Percentiles rank a stretch among this genome's conserved stretches.
Conservation (phyloP, 1,284 basidiomycete genomes). For the Cryptococcus wingfieldii region DNA sequence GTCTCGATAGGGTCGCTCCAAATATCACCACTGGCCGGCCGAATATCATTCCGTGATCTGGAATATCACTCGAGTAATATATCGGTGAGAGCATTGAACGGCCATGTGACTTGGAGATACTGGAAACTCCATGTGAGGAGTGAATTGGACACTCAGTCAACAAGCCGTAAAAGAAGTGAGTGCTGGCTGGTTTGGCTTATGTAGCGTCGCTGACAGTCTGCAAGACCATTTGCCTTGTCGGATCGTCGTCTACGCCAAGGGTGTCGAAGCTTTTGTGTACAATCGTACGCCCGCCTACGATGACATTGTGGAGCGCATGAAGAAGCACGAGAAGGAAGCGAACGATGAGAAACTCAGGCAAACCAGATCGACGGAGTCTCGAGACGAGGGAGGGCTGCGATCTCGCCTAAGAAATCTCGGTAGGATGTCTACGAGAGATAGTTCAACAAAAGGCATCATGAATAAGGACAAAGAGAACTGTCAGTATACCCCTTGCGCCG, state of each 20-base stretch:
- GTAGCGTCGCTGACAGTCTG: not conserved
- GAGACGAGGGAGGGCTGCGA: constrained; percentile 1
- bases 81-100: constrained; percentile 73
- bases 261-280: constrained; percentile 85
- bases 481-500: too few species aligned
- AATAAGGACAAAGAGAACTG: too few species aligned
- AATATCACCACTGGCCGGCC: constrained; percentile 78
- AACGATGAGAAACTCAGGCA: constrained; percentile 1
- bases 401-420: constrained; percentile 14
- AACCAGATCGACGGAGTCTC: constrained; percentile 5
- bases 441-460: constrained; percentile 2
- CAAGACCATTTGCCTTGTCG: constrained; percentile 61
- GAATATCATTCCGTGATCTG: constrained; percentile 78
- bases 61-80: constrained; percentile 86
- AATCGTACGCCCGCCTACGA: constrained; percentile 85
- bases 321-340: constrained; percentile 39
- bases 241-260: constrained; percentile 70
- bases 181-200: not conserved
- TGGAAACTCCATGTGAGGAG: constrained; percentile 72
- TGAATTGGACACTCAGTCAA: constrained; percentile 45
- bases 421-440: constrained; percentile 9
- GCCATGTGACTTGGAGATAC: constrained; percentile 82
- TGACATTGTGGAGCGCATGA: constrained; percentile 71
- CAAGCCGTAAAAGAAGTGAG: constrained; percentile 34
- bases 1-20: constrained; percentile 65